A percentile compares a stretch with the other conserved stretches of the same genome.
These are phyloP conservation scores for Volvox africanus DNA, from an alignment of 139 green algal genomes.

Conservation along the genomic window DNA sequence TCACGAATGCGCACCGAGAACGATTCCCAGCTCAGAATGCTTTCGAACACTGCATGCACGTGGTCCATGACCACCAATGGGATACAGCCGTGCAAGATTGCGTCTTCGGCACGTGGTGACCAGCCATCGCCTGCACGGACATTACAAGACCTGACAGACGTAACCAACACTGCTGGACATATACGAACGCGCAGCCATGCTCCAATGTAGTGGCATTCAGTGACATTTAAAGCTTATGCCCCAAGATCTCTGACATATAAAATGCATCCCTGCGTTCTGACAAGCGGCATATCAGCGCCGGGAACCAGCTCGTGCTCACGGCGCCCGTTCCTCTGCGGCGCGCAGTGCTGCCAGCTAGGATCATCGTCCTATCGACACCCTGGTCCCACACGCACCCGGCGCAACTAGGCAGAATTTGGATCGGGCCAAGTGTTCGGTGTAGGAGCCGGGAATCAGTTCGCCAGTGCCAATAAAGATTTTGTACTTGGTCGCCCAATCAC, in stretches of 20 bases:
- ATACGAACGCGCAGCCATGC: no score
- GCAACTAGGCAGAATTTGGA: slow-evolving; percentile 61
- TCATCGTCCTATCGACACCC: no score
- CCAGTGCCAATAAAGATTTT: slow-evolving; percentile 43
- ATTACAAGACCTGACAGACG: no score
- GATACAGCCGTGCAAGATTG: slow-evolving; percentile 78
- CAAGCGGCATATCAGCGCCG: no score
- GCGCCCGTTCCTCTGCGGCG: no score
- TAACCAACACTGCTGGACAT: no score
- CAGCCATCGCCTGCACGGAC: slow-evolving; percentile 59
- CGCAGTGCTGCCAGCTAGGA: no score
- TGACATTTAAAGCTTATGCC: no score
- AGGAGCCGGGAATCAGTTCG: slow-evolving; percentile 13
- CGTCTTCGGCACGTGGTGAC: slow-evolving; percentile 65
- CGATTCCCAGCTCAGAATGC: slow-evolving; percentile 43
- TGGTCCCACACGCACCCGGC: not conserved
- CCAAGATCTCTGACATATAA: no score
- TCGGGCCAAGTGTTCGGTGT: slow-evolving; percentile 45
- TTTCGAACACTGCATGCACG: slow-evolving; percentile 41
- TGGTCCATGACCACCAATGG: slow-evolving; percentile 69
- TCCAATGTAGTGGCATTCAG: no score
- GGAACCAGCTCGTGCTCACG: no score
- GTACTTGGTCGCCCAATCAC: slow-evolving; percentile 45
- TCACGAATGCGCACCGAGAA: slow-evolving; percentile 53
- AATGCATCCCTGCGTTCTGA: no score